Evolutionary conservation across 306 rosid species (phyloP).

Genomic region (Echinosophora koreensis): DNA sequence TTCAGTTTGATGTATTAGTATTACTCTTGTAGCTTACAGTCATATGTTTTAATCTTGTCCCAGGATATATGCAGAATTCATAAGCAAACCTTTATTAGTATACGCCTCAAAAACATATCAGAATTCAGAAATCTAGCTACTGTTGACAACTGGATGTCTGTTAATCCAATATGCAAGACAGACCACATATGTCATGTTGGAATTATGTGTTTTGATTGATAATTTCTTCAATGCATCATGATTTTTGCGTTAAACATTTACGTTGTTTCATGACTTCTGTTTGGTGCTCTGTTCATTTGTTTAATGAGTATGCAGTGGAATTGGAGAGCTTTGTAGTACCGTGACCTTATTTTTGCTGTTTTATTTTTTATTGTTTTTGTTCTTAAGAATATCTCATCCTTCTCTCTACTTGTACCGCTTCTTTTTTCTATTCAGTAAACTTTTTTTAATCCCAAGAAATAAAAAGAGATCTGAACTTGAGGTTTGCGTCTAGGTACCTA

Average conservation of each 20-base stretch:
- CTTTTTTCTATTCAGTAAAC: no score
- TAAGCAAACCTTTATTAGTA: not conserved
- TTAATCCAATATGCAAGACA: constrained; percentile 27
- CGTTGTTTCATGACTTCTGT: constrained; percentile 8
- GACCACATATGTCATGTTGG: constrained; percentile 10
- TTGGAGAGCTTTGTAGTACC: constrained; percentile 24
- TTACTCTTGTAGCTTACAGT: constrained; percentile 14
- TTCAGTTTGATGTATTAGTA: constrained; percentile 1
- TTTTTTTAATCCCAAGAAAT: constrained; percentile 17
- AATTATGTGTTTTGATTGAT: constrained; percentile 16
- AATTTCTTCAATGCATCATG: constrained; percentile 17
- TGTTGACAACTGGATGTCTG: not conserved
- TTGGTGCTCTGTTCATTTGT: constrained; percentile 24
- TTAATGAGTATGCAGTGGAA: constrained; percentile 14
- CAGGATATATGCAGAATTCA: not conserved
- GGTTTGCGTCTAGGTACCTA: constrained; percentile 14
- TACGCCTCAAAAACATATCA: constrained; percentile 30
- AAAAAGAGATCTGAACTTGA: constrained; percentile 6
- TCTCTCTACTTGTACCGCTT: constrained; percentile 16
- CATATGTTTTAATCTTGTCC: constrained; percentile 3
- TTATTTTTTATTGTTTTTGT: not conserved
- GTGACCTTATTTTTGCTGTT: not conserved
- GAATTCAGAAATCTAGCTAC: not conserved
- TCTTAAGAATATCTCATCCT: not conserved
- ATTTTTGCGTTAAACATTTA: constrained; percentile 15